Evolutionary conservation across 331 rosid genomes (phyloP).

Genomic region (Acacia pycnantha): DNA sequence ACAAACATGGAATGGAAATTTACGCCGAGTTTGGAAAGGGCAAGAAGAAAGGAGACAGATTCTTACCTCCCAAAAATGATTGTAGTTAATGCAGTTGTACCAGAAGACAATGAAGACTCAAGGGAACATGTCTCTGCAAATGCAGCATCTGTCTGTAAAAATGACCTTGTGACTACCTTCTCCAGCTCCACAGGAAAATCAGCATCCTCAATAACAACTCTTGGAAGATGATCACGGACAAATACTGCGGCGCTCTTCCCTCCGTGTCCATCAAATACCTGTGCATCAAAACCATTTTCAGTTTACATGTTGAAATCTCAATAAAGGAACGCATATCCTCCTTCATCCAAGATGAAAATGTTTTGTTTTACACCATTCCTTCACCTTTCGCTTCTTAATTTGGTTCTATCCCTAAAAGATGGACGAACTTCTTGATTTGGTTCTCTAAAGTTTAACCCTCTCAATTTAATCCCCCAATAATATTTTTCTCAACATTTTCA

Average conservation of each 20-base stretch:
- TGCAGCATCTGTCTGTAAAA: conserved; percentile 59
- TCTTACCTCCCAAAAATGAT: conserved; percentile 66
- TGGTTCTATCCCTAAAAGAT: neutral
- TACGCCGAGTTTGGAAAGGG: neutral
- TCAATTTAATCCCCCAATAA: neutral
- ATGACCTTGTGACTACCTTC: conserved; percentile 66
- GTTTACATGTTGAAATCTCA: neutral
- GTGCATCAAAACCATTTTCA: conserved; percentile 28
- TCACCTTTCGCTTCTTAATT: neutral
- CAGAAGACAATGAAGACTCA: conserved; percentile 54
- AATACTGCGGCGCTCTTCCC: conserved; percentile 62
- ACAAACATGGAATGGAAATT: neutral
- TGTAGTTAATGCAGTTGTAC: conserved; percentile 73
- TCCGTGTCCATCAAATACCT: conserved; percentile 76
- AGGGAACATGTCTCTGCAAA: conserved; percentile 50
- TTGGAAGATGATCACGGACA: conserved; percentile 64
- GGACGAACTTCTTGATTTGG: neutral
- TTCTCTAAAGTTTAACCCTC: neutral
- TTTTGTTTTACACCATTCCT: neutral
- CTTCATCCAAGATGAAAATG: neutral
- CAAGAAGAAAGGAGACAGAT: neutral
- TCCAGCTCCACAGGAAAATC: conserved; percentile 63
- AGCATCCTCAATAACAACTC: conserved; percentile 63
- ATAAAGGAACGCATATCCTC: neutral
- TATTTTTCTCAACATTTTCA: neutral